Conservation (phyloP, 805 yeast genomes). For the Saccharomycodes ludwigii region DNA sequence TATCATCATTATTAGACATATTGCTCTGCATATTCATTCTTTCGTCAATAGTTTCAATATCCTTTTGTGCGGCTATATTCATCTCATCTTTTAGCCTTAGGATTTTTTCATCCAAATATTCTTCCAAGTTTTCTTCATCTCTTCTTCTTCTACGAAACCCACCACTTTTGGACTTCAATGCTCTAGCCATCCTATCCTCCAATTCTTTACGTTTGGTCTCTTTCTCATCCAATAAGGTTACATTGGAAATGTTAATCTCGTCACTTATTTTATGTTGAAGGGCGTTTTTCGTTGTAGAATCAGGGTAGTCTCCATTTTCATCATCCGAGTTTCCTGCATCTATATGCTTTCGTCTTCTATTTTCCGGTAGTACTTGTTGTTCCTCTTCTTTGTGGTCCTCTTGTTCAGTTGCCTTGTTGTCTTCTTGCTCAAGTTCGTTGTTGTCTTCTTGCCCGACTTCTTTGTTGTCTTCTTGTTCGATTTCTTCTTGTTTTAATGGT, state of each 20-base stretch:
- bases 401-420: slow-evolving; percentile 7
- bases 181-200: slow-evolving; percentile 70
- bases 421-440: slow-evolving; percentile 3
- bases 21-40: slow-evolving; percentile 23
- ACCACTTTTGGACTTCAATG: slow-evolving; percentile 50
- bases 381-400: slow-evolving; percentile 10
- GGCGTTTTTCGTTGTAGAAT: slow-evolving; percentile 6
- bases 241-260: slow-evolving; percentile 8
- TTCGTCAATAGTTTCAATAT: slow-evolving; percentile 39
- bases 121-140: slow-evolving; percentile 88
- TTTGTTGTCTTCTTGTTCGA: slow-evolving; percentile 3
- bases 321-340: slow-evolving; percentile 14
- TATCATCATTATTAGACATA: slow-evolving; percentile 12
- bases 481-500: slow-evolving; percentile 1
- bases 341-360: slow-evolving; percentile 19
- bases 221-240: slow-evolving; percentile 2
- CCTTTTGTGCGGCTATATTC: slow-evolving; percentile 78
- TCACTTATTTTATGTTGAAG: slow-evolving; percentile 8
- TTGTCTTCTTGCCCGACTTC: slow-evolving; percentile 7
- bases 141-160: slow-evolving; percentile 43
- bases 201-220: slow-evolving; percentile 43
- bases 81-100: slow-evolving; percentile 72
- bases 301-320: slow-evolving; percentile 7
- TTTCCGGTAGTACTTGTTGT: slow-evolving; percentile 5
- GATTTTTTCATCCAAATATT: slow-evolving; percentile 87